Percentiles rank a stretch among this genome's conserved stretches.
These are phyloP conservation scores for Tilletiaria anomala DNA, from an alignment of 1,284 basidiomycete species.

Conservation along the genomic window DNA sequence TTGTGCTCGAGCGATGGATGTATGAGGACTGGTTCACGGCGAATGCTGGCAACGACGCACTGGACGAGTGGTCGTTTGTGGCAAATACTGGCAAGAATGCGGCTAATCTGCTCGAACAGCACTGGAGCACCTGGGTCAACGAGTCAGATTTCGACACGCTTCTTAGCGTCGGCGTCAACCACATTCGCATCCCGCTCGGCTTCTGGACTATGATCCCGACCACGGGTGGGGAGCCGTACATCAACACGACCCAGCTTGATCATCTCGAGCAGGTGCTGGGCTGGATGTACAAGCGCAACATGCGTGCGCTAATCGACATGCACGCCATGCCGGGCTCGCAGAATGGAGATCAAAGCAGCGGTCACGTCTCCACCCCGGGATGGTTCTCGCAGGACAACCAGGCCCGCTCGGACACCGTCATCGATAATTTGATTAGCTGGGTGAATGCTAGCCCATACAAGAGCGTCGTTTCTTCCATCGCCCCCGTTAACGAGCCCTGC, in stretches of 20 bases:
- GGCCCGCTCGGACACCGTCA: constrained; percentile 13
- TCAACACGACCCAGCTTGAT: constrained; percentile 17
- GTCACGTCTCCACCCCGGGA: constrained; percentile 13
- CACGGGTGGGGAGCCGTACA: constrained; percentile 17
- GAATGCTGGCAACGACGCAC: constrained; percentile 29
- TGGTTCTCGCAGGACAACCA: constrained; percentile 24
- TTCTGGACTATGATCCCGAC: constrained; percentile 37
- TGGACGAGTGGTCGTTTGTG: constrained; percentile 41
- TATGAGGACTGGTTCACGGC: constrained; percentile 41
- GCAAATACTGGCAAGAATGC: constrained; percentile 21
- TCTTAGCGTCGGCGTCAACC: constrained; percentile 32
- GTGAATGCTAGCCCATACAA: constrained; percentile 1
- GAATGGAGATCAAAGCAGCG: constrained; percentile 35
- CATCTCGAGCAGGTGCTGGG: constrained; percentile 24
- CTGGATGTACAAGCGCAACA: constrained; percentile 38
- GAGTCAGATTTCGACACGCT: constrained; percentile 40
- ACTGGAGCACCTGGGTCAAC: constrained; percentile 40
- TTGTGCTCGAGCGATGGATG: constrained; percentile 41
- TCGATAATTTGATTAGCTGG: neutral
- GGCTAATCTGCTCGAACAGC: constrained; percentile 20
- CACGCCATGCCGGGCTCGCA: constrained; percentile 43
- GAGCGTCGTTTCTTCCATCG: constrained; percentile 17
- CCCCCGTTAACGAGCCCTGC: constrained; percentile 31
- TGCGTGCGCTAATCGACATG: constrained; percentile 42
- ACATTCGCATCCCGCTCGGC: constrained; percentile 41